These are phyloP conservation scores for Garcia nutans DNA, from an alignment of 345 rosid species.

Conservation along the genomic window DNA sequence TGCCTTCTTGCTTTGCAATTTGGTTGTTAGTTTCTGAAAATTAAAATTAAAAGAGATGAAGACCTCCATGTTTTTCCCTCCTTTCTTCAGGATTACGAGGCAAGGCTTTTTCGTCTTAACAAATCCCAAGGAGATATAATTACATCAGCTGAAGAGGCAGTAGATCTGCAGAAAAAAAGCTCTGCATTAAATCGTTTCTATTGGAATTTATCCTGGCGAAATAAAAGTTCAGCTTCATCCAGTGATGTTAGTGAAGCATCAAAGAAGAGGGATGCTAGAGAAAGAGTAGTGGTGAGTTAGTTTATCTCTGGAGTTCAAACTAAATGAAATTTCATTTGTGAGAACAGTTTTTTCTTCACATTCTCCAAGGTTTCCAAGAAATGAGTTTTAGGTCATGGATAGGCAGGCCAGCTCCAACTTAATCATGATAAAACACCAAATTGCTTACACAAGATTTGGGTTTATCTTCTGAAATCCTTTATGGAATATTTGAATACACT, in stretches of 20 bases:
- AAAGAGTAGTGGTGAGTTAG: conserved; percentile 65
- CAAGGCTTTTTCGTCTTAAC: conserved; percentile 79
- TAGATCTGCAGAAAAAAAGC: conserved; percentile 67
- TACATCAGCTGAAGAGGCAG: conserved; percentile 79
- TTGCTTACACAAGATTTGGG: background rate
- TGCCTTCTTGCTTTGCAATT: conserved; percentile 13
- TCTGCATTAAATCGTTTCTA: conserved; percentile 80
- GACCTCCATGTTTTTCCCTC: conserved; percentile 9
- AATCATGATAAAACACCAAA: background rate
- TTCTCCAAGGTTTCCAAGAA: background rate
- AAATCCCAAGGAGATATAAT: conserved; percentile 65
- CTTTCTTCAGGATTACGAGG: conserved; percentile 68
- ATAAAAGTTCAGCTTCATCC: conserved; percentile 40
- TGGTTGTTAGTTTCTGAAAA: conserved; percentile 5
- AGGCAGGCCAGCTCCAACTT: background rate
- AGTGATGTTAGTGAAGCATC: conserved; percentile 40
- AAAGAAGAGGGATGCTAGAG: conserved; percentile 62
- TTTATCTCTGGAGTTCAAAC: conserved; percentile 17
- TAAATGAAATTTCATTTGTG: background rate
- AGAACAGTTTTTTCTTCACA: background rate
- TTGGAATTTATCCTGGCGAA: conserved; percentile 57
- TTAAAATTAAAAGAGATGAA: background rate
- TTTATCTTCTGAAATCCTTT: background rate
- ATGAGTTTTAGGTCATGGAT: background rate
- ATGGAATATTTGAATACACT: background rate